phyloP scores from a whole-genome alignment of 78 protist species.

The Dictyostelium brefeldianum region DNA sequence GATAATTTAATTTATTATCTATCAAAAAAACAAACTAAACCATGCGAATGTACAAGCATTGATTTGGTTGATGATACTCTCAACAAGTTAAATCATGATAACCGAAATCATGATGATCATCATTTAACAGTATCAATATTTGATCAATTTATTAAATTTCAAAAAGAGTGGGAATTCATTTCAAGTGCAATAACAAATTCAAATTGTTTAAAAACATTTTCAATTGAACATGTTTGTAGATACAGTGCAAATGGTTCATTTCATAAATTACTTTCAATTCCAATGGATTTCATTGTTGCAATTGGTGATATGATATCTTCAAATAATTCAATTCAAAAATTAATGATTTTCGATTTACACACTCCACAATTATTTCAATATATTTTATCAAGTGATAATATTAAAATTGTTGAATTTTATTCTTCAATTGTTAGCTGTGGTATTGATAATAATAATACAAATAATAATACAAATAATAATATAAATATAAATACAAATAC shows the following conservation, averaged over 20 bases:
- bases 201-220: neutral
- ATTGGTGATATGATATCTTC: neutral
- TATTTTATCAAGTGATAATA: neutral
- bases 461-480: too few relatives aligned
- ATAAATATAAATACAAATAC: too few relatives aligned
- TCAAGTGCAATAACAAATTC: neutral
- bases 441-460: too few relatives aligned
- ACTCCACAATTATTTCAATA: neutral
- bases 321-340: neutral
- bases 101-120: too few relatives aligned
- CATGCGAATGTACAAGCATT: neutral
- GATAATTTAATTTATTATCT: neutral
- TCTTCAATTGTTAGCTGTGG: too few relatives aligned
- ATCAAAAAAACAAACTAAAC: neutral
- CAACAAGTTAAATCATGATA: too few relatives aligned
- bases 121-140: too few relatives aligned
- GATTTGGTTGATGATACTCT: too few relatives aligned
- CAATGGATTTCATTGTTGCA: neutral
- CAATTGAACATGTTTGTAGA: conserved; percentile 1
- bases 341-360: neutral
- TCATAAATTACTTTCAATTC: too few relatives aligned
- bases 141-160: too few relatives aligned
- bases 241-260: too few relatives aligned
- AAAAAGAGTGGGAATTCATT: neutral
- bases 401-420: too few relatives aligned